phyloP scores from a whole-genome alignment of 306 rosid genomes.

The Citrullus mucosospermus region DNA sequence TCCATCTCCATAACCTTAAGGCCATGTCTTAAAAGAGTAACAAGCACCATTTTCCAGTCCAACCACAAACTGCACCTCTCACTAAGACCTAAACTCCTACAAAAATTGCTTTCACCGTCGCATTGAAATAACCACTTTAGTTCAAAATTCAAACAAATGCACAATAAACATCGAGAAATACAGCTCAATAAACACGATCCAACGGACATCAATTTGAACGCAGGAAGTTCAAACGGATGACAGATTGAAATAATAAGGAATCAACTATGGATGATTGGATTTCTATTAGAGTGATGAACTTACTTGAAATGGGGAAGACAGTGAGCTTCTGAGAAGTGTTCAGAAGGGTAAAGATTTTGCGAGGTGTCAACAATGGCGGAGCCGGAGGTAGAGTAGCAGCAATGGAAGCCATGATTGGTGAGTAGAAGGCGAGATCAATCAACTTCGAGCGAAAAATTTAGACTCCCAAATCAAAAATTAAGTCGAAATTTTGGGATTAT shows the following conservation, averaged over 20 bases:
- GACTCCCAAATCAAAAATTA: background rate
- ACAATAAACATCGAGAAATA: background rate
- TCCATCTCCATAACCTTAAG: background rate
- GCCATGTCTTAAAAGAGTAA: background rate
- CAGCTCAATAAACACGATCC: background rate
- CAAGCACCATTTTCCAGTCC: background rate
- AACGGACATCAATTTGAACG: background rate
- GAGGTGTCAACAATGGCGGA: conserved; percentile 36
- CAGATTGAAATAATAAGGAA: background rate
- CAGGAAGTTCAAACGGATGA: background rate
- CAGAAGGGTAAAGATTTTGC: conserved; percentile 20
- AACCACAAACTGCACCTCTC: background rate
- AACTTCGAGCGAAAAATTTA: background rate
- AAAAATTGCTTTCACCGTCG: background rate
- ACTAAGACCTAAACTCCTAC: background rate
- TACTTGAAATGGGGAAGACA: conserved; percentile 25
- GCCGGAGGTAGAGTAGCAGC: conserved; percentile 45
- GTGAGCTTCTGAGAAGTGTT: conserved; percentile 19
- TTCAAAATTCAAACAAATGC: background rate
- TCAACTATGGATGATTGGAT: background rate
- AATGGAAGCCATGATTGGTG: conserved; percentile 49
- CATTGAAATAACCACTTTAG: background rate
- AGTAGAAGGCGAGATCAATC: background rate
- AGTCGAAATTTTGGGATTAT: background rate
- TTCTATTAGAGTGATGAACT: background rate